Conservation (phyloP, 805 yeast species). For the Candida quercuum region DNA sequence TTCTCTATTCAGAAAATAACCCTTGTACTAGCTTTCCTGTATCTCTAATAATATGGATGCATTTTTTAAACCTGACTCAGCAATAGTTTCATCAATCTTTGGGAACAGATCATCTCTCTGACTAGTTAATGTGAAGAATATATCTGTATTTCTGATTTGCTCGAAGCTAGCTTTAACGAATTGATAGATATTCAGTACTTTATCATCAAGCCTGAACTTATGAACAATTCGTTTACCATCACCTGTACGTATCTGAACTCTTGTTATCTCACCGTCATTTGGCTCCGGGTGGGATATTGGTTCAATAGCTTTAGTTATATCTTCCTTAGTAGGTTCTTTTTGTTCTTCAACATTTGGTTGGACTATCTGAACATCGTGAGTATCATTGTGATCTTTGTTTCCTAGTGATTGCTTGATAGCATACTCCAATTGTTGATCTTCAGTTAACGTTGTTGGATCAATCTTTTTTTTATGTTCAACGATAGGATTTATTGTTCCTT, state of each 20-base stretch:
- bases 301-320: slow-evolving; percentile 43
- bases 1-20: background rate
- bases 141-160: slow-evolving; percentile 29
- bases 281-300: slow-evolving; percentile 64
- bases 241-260: slow-evolving; percentile 82
- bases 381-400: slow-evolving; percentile 21
- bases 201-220: slow-evolving; percentile 54
- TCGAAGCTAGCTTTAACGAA: slow-evolving; percentile 58
- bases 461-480: slow-evolving; percentile 54
- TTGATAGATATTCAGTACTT: slow-evolving; percentile 56
- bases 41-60: slow-evolving; percentile 52
- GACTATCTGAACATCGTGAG: slow-evolving; percentile 17
- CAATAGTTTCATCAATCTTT: slow-evolving; percentile 51
- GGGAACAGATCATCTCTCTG: slow-evolving; percentile 49
- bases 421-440: slow-evolving; percentile 77
- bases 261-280: slow-evolving; percentile 25
- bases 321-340: slow-evolving; percentile 27
- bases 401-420: slow-evolving; percentile 68
- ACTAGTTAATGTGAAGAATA: slow-evolving; percentile 37
- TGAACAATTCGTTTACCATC: slow-evolving; percentile 78
- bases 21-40: background rate
- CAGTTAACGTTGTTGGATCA: slow-evolving; percentile 63
- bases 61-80: slow-evolving; percentile 74
- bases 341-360: background rate
- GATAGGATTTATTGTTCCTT: slow-evolving; percentile 59